Percentiles rank a stretch among this genome's conserved stretches.
phyloP scores from a whole-genome alignment of 257 asterid species.

The Leptodermis oblonga region DNA sequence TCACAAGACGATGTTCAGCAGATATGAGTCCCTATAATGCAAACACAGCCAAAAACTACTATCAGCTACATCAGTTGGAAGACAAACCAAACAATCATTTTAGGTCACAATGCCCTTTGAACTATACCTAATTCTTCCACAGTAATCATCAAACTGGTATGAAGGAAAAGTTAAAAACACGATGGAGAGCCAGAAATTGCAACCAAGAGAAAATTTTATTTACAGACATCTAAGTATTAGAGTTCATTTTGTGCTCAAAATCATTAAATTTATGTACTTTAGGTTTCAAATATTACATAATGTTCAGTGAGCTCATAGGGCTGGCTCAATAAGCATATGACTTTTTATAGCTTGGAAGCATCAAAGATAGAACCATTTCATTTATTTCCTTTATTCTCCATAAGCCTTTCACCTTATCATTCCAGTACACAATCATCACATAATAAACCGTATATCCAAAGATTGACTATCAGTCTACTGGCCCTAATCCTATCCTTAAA shows the following conservation, averaged over 20 bases:
- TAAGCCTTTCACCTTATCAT: neutral
- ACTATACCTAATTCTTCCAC: no score
- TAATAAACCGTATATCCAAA: neutral
- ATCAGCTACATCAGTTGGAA: neutral
- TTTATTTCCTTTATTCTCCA: neutral
- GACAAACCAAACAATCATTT: neutral
- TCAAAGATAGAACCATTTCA: neutral
- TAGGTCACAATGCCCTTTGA: neutral
- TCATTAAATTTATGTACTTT: neutral
- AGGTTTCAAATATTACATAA: neutral
- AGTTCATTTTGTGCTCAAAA: neutral
- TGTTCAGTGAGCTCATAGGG: neutral
- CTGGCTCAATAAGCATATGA: neutral
- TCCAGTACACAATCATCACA: neutral
- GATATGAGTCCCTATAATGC: conserved; percentile 53
- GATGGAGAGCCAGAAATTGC: neutral
- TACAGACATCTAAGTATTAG: neutral
- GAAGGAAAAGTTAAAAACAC: neutral
- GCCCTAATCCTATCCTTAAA: neutral
- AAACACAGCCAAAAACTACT: conserved; percentile 7
- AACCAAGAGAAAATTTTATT: neutral
- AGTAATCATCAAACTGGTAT: neutral
- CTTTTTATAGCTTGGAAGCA: neutral
- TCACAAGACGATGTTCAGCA: conserved; percentile 71
- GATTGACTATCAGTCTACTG: neutral